Evolutionary conservation across 1,139 yeast species (phyloP).

Genomic region (Taphrina communis): DNA sequence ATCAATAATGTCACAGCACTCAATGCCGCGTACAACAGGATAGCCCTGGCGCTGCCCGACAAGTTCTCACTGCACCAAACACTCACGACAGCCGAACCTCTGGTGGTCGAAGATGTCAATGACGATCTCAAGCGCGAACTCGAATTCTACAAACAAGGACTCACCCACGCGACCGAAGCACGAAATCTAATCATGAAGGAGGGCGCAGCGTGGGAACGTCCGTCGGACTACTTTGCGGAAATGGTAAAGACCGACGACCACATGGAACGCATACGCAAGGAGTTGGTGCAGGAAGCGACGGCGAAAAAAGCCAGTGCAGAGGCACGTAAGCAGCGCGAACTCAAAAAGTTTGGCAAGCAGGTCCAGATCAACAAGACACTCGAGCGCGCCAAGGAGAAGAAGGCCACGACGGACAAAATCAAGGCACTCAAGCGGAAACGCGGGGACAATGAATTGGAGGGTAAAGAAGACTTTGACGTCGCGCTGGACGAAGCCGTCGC

Average conservation of each 20-base stretch:
- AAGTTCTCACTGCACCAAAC: constrained; percentile 81
- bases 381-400: constrained; percentile 92
- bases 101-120: constrained; percentile 77
- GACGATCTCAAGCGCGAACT: constrained; percentile 91
- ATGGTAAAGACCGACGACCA: constrained; percentile 98
- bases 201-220: constrained; percentile 83
- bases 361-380: constrained; percentile 93
- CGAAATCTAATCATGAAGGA: constrained; percentile 61
- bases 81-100: constrained; percentile 64
- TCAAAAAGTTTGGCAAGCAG: constrained; percentile 97
- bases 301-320: constrained; percentile 91
- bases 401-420: constrained; percentile 86
- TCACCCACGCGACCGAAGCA: constrained; percentile 79
- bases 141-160: constrained; percentile 88
- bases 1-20: constrained; percentile 56
- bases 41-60: constrained; percentile 57
- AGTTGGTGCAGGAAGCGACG: constrained; percentile 82
- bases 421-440: constrained; percentile 79
- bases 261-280: constrained; percentile 87
- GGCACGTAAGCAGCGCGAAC: constrained; percentile 89
- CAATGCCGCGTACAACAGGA: constrained; percentile 50
- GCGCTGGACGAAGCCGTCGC: constrained; percentile 91
- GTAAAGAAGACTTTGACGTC: constrained; percentile 58
- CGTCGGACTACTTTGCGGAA: constrained; percentile 95
- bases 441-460: constrained; percentile 72